A percentile compares a stretch with the other conserved stretches of the same genome.
These are phyloP conservation scores for Crithidia bombi DNA, from an alignment of 208 protist species.

Conservation along the genomic window DNA sequence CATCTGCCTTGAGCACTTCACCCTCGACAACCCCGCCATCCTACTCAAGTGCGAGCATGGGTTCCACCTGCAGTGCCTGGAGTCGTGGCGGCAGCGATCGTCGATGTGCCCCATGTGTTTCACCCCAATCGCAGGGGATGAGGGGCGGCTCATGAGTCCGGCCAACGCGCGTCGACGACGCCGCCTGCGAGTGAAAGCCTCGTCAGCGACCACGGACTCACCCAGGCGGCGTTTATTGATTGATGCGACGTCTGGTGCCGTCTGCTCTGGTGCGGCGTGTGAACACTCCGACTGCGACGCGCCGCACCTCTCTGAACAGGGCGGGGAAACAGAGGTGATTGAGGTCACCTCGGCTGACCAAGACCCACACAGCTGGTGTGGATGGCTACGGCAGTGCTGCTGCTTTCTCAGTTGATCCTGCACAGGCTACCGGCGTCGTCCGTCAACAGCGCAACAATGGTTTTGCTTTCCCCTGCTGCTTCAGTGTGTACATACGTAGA, in stretches of 20 bases:
- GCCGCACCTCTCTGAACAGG: slow-evolving; percentile 3
- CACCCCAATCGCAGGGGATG: slow-evolving; percentile 40
- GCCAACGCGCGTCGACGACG: slow-evolving; percentile 43
- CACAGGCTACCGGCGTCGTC: background rate
- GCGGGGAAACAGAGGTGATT: slow-evolving; percentile 23
- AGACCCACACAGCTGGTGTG: slow-evolving; percentile 9
- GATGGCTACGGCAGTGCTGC: slow-evolving; percentile 24
- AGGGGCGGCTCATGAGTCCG: slow-evolving; percentile 52
- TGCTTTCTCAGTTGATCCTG: background rate
- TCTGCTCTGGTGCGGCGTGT: background rate
- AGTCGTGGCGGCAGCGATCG: slow-evolving; percentile 79
- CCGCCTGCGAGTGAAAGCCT: slow-evolving; percentile 13
- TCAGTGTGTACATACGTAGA: background rate
- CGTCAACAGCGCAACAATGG: background rate
- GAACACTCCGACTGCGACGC: slow-evolving; percentile 4
- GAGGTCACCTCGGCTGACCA: slow-evolving; percentile 18
- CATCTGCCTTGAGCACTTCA: slow-evolving; percentile 84
- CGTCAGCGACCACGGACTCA: background rate
- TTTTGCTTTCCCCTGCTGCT: background rate
- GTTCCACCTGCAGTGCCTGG: slow-evolving; percentile 84
- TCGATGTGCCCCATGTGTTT: slow-evolving; percentile 71
- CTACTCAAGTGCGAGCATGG: slow-evolving; percentile 76
- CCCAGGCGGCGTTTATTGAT: slow-evolving; percentile 8
- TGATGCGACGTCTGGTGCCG: background rate
- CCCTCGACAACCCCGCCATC: slow-evolving; percentile 80